Conservation (phyloP, 495 filamentous ascomycete species). For the Talaromyces adpressus region DNA sequence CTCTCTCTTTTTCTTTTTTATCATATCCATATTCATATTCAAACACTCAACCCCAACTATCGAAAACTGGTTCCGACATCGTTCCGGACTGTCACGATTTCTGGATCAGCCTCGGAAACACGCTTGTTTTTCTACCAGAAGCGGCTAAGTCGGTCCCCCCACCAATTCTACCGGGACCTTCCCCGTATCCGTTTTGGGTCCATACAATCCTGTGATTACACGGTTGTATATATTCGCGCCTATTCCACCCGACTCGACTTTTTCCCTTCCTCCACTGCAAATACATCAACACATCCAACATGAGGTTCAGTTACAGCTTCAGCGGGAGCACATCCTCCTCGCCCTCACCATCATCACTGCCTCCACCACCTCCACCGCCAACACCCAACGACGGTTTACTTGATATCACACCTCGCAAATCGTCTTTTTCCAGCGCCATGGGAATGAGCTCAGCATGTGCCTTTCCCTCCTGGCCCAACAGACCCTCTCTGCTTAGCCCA, state of each 20-base stretch:
- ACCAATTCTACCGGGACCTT: not conserved
- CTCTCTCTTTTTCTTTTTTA: not conserved
- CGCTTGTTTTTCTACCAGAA: not conserved
- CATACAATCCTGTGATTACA: not conserved
- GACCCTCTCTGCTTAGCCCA: slow-evolving; percentile 34
- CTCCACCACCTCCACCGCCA: slow-evolving; percentile 31
- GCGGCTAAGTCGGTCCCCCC: not conserved
- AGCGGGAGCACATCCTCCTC: slow-evolving; percentile 20
- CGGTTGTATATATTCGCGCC: not conserved
- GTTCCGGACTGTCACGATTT: not conserved
- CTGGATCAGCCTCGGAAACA: not conserved
- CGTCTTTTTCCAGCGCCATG: slow-evolving; percentile 36
- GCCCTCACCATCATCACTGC: slow-evolving; percentile 26
- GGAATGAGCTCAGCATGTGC: slow-evolving; percentile 42
- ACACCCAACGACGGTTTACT: slow-evolving; percentile 32
- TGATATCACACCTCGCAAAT: slow-evolving; percentile 41
- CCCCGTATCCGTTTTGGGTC: not conserved
- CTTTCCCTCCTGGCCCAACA: slow-evolving; percentile 48
- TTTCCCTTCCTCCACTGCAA: not conserved
- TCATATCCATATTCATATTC: not conserved
- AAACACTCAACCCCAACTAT: too few relatives aligned
- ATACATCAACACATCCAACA: not conserved
- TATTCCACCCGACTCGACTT: not conserved
- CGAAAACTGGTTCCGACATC: not conserved
- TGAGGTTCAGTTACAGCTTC: slow-evolving; percentile 33